Percentiles rank a stretch among this genome's conserved stretches.
Conservation (phyloP, 805 yeast species). For the Hanseniaspora thailandica region DNA sequence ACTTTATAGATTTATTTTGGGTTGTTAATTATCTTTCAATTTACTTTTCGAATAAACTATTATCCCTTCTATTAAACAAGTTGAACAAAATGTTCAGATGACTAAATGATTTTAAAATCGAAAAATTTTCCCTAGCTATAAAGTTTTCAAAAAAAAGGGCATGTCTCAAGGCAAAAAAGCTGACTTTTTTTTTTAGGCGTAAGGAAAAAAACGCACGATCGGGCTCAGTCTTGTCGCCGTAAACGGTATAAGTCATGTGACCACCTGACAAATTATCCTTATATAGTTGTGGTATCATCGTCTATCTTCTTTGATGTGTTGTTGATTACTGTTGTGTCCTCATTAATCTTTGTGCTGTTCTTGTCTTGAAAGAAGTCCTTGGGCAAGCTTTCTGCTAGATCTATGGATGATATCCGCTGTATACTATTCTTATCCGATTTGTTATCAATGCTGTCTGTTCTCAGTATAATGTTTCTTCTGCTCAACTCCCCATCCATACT, state of each 20-base stretch:
- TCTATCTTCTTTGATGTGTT: background rate
- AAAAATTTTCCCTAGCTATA: background rate
- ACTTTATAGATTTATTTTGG: too few species aligned
- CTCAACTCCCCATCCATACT: background rate
- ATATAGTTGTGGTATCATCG: background rate
- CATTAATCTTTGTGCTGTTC: background rate
- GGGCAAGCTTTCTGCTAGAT: conserved; percentile 8
- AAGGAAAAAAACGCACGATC: background rate
- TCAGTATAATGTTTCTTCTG: background rate
- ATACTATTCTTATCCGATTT: background rate
- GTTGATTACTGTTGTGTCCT: background rate
- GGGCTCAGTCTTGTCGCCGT: background rate
- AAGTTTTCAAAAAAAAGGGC: background rate
- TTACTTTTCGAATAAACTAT: too few species aligned
- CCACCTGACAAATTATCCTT: background rate
- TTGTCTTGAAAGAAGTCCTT: conserved; percentile 12
- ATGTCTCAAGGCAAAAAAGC: too few species aligned
- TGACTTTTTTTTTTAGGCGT: background rate
- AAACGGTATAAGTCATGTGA: background rate
- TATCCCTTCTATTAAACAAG: too few species aligned
- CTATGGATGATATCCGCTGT: conserved; percentile 2
- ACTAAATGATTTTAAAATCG: background rate
- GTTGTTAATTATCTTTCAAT: too few species aligned
- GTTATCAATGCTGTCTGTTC: background rate
- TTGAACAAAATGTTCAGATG: background rate